These are phyloP conservation scores for Fusarium algeriense DNA, from an alignment of 2,329 filamentous ascomycete species.

Conservation along the genomic window DNA sequence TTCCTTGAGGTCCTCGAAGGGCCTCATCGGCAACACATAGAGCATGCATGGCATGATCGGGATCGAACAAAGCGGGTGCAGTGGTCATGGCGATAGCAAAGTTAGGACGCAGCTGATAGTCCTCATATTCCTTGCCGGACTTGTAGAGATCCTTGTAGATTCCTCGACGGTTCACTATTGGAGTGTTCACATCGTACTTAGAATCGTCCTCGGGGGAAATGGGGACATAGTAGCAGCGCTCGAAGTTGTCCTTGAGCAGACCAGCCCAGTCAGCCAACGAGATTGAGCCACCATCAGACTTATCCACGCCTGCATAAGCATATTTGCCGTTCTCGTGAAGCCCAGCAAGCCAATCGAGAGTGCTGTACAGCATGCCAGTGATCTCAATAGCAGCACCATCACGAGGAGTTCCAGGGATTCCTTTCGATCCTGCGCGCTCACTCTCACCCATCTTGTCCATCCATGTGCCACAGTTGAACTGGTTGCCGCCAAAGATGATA, in stretches of 20 bases:
- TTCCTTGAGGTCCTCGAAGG: constrained; percentile 88
- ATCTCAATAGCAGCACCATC: constrained; percentile 97
- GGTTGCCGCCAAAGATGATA: constrained; percentile 93
- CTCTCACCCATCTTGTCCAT: constrained; percentile 99
- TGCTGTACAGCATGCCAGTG: constrained; percentile 91
- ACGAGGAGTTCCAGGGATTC: constrained; percentile 93
- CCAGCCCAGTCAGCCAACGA: constrained; percentile 83
- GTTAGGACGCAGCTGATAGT: constrained; percentile 95
- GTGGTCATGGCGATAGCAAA: constrained; percentile 97
- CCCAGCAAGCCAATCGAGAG: constrained; percentile 80
- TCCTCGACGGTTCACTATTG: constrained; percentile 87
- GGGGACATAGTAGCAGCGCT: constrained; percentile 91
- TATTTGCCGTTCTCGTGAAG: constrained; percentile 78
- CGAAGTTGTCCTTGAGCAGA: constrained; percentile 86
- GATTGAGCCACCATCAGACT: constrained; percentile 69
- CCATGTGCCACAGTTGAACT: constrained; percentile 97
- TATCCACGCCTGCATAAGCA: constrained; percentile 78
- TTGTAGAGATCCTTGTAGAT: constrained; percentile 98
- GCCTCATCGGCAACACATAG: constrained; percentile 83
- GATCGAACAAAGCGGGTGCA: constrained; percentile 87
- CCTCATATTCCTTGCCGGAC: constrained; percentile 95
- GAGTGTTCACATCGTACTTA: constrained; percentile 83
- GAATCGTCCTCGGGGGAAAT: constrained; percentile 74
- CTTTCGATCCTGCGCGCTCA: constrained; percentile 88
- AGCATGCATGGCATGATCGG: constrained; percentile 80